Conservation (phyloP, 2,329 filamentous ascomycete genomes). For the Tolypocladium ophioglossoides region DNA sequence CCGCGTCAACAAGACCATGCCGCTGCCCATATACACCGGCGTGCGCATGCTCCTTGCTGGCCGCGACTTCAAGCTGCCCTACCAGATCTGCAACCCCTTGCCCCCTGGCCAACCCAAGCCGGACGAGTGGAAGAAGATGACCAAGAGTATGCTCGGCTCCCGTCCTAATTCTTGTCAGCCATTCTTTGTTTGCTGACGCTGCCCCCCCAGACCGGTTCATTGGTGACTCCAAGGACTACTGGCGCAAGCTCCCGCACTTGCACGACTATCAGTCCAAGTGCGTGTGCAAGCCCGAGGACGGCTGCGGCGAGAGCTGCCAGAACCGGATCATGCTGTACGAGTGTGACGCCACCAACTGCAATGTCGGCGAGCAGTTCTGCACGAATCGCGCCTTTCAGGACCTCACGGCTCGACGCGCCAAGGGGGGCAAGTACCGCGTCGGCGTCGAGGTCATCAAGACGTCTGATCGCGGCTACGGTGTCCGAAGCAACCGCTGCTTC, state of each 20-base stretch:
- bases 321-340: slow-evolving; percentile 97
- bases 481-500: slow-evolving; percentile 83
- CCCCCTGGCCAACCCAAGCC: slow-evolving; percentile 82
- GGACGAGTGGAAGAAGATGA: slow-evolving; percentile 84
- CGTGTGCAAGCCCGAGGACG: slow-evolving; percentile 65
- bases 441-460: slow-evolving; percentile 96
- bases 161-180: background rate
- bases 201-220: slow-evolving; percentile 69
- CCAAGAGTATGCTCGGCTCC: slow-evolving; percentile 58
- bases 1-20: slow-evolving; percentile 49
- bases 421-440: slow-evolving; percentile 76
- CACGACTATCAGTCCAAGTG: slow-evolving; percentile 69
- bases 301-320: slow-evolving; percentile 82
- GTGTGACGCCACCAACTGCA: slow-evolving; percentile 85
- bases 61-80: slow-evolving; percentile 81
- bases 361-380: slow-evolving; percentile 61
- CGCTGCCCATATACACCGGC: slow-evolving; percentile 69
- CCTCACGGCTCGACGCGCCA: slow-evolving; percentile 62
- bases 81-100: slow-evolving; percentile 79
- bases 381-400: slow-evolving; percentile 82
- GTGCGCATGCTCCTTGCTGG: slow-evolving; percentile 59
- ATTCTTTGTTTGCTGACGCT: slow-evolving; percentile 16
- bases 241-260: slow-evolving; percentile 68
- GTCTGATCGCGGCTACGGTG: slow-evolving; percentile 75
- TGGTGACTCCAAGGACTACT: slow-evolving; percentile 67